phyloP scores from a whole-genome alignment of 2,329 filamentous ascomycete species.

The Parastagonospora nodorum region DNA sequence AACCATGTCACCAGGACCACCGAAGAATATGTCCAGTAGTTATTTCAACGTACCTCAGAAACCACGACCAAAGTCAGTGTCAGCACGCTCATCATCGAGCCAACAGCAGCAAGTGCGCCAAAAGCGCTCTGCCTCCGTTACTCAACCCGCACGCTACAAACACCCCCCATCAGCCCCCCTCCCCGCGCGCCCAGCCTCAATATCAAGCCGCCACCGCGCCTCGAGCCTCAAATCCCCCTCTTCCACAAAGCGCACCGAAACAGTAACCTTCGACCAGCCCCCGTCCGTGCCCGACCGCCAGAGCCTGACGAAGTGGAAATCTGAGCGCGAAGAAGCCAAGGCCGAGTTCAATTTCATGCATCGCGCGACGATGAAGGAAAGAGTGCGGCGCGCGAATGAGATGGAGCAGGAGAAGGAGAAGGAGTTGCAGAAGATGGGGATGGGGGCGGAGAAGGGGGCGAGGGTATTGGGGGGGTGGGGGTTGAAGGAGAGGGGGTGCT shows the following conservation, averaged over 20 bases:
- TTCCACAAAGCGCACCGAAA: background rate
- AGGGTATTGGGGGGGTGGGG: slow-evolving; percentile 9
- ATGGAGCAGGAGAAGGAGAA: slow-evolving; percentile 31
- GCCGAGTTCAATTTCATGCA: slow-evolving; percentile 5
- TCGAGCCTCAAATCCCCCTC: background rate
- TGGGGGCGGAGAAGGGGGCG: slow-evolving; percentile 12
- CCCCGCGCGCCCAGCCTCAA: background rate
- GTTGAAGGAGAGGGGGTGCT: slow-evolving; percentile 6
- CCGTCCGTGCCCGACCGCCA: slow-evolving; percentile 16
- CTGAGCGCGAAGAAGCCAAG: slow-evolving; percentile 26
- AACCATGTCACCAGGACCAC: background rate
- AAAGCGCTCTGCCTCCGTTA: background rate
- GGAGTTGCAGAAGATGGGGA: slow-evolving; percentile 21
- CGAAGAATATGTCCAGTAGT: background rate
- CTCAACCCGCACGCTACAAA: background rate
- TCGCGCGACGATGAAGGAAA: slow-evolving; percentile 27
- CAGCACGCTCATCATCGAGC: background rate
- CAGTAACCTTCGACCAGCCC: too few species aligned
- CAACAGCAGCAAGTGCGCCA: background rate
- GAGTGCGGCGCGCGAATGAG: slow-evolving; percentile 36
- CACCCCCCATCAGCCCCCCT: background rate
- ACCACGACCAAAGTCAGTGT: background rate
- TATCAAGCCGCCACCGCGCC: background rate
- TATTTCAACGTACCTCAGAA: background rate
- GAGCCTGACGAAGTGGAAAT: slow-evolving; percentile 27